Percentiles rank a stretch among this genome's conserved stretches.
Evolutionary conservation across 768 basidiomycete species (phyloP).

Genomic region (Pulveroboletus sp.): DNA sequence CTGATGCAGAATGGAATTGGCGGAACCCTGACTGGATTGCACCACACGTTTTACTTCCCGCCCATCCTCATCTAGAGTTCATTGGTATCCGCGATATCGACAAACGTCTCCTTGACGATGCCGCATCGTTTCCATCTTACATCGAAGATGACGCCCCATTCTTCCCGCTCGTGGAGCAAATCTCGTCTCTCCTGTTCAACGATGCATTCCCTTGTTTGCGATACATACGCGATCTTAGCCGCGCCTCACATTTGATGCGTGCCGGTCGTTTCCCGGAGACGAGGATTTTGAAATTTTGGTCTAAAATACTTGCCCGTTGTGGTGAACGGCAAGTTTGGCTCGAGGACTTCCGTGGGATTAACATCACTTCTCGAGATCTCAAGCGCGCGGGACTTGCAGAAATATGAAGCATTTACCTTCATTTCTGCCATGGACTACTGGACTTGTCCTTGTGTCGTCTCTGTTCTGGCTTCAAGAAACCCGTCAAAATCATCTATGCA

Average conservation of each 20-base stretch:
- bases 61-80: slow-evolving; percentile 58
- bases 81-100: slow-evolving; percentile 76
- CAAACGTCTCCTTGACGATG: slow-evolving; percentile 52
- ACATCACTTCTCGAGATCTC: slow-evolving; percentile 48
- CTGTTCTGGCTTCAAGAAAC: slow-evolving; percentile 3
- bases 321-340: slow-evolving; percentile 55
- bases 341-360: slow-evolving; percentile 62
- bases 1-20: slow-evolving; percentile 84
- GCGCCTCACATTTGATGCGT: slow-evolving; percentile 55
- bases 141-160: slow-evolving; percentile 47
- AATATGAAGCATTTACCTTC: slow-evolving; percentile 2
- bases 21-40: slow-evolving; percentile 78
- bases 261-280: slow-evolving; percentile 28
- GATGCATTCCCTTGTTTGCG: slow-evolving; percentile 62
- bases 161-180: slow-evolving; percentile 64
- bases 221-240: slow-evolving; percentile 66
- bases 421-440: background rate
- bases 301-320: slow-evolving; percentile 48
- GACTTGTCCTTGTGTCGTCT: background rate
- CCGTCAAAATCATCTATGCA: slow-evolving; percentile 17
- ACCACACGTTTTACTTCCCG: slow-evolving; percentile 66
- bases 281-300: slow-evolving; percentile 48
- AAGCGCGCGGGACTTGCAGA: slow-evolving; percentile 33
- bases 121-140: slow-evolving; percentile 29
- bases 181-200: slow-evolving; percentile 52